These are phyloP conservation scores for Dictyostelium purpureum DNA, from an alignment of 78 protist genomes.

Conservation along the genomic window DNA sequence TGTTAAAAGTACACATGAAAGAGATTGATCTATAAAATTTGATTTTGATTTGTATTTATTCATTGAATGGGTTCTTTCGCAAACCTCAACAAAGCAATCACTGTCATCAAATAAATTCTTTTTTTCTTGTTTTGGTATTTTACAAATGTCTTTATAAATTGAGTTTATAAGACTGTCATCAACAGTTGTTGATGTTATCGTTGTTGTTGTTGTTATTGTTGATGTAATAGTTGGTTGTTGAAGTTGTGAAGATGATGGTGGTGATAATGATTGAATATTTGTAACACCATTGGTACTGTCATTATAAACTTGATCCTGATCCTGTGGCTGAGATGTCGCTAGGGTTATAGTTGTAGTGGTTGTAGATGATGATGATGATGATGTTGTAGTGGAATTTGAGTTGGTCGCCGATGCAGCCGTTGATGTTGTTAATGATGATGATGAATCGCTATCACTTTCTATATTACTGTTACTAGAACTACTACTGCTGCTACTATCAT, in stretches of 20 bases:
- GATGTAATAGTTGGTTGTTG: too few species aligned
- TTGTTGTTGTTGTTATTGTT: too few species aligned
- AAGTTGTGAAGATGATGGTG: too few species aligned
- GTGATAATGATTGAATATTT: too few species aligned
- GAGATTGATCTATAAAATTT: background rate
- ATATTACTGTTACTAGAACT: background rate
- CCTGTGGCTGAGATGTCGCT: too few species aligned
- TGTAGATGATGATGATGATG: background rate
- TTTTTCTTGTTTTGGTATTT: background rate
- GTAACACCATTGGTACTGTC: background rate
- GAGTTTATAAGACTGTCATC: too few species aligned
- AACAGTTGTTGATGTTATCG: too few species aligned
- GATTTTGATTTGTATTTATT: background rate
- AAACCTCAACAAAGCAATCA: conserved; percentile 2
- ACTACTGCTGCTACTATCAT: background rate
- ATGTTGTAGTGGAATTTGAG: background rate
- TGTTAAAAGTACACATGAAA: background rate
- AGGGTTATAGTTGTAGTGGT: background rate
- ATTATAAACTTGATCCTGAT: background rate
- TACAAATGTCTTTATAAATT: too few species aligned
- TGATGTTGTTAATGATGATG: background rate
- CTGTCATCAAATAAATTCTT: background rate
- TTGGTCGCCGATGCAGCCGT: background rate
- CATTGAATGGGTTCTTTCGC: conserved; percentile 9
- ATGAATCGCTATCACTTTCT: background rate